phyloP scores from a whole-genome alignment of 495 filamentous ascomycete species.

The Lichina pygmaea region DNA sequence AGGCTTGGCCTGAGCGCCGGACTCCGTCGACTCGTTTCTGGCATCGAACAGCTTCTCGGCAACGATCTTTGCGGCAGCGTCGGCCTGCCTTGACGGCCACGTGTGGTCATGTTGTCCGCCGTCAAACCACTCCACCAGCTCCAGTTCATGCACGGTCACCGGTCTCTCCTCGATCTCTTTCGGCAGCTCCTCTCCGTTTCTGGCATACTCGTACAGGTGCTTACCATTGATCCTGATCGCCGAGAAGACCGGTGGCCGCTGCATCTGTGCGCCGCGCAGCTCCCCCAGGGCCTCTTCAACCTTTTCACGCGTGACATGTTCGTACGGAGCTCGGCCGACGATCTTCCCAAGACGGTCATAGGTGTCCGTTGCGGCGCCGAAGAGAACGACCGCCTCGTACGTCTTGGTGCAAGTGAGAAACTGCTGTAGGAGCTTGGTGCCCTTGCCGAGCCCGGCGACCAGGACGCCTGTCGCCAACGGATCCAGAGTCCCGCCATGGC shows the following conservation, averaged over 20 bases:
- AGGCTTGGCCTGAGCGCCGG: not conserved
- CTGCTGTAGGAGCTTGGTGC: slow-evolving; percentile 51
- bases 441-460: slow-evolving; percentile 62
- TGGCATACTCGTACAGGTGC: slow-evolving; percentile 80
- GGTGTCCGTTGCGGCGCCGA: slow-evolving; percentile 77
- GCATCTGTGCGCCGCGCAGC: slow-evolving; percentile 72
- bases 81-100: slow-evolving; percentile 52
- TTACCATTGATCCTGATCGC: slow-evolving; percentile 79
- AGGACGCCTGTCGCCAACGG: slow-evolving; percentile 83
- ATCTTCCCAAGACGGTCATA: slow-evolving; percentile 74
- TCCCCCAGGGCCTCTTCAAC: slow-evolving; percentile 50
- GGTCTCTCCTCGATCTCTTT: slow-evolving; percentile 56
- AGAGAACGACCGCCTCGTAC: slow-evolving; percentile 71
- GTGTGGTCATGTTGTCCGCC: slow-evolving; percentile 45
- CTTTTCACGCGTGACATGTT: slow-evolving; percentile 46
- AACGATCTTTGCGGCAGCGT: slow-evolving; percentile 37
- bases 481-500: slow-evolving; percentile 88
- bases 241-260: slow-evolving; percentile 80
- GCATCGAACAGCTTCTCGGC: slow-evolving; percentile 34
- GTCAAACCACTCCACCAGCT: slow-evolving; percentile 70
- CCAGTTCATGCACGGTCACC: slow-evolving; percentile 47
- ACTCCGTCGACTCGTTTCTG: not conserved
- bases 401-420: slow-evolving; percentile 77
- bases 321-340: slow-evolving; percentile 40
- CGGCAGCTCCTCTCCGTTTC: slow-evolving; percentile 62